A percentile compares a stretch with the other conserved stretches of the same genome.
These are phyloP conservation scores for Dendrobium chrysotoxum DNA, from an alignment of 106 monocot genomes.

Conservation along the genomic window DNA sequence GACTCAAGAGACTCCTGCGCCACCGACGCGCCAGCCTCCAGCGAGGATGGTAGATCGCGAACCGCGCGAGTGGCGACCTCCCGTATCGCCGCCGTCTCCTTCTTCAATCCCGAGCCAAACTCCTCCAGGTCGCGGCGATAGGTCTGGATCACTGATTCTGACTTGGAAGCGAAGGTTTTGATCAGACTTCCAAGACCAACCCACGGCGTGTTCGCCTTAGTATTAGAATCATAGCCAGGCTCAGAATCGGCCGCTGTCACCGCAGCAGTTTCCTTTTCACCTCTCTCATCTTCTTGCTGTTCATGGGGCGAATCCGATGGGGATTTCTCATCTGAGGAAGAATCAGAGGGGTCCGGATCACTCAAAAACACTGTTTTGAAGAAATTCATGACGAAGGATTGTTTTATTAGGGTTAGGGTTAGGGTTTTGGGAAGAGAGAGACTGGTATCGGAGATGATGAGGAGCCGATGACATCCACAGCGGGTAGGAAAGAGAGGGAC, in stretches of 20 bases:
- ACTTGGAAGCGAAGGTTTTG: constrained; percentile 59
- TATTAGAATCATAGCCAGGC: background rate
- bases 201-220: background rate
- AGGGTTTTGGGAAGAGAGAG: background rate
- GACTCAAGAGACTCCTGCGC: constrained; percentile 81
- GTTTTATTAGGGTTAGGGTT: constrained; percentile 8
- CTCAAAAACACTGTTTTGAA: constrained; percentile 70
- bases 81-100: constrained; percentile 68
- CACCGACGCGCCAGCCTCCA: constrained; percentile 66
- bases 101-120: constrained; percentile 73
- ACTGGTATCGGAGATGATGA: background rate
- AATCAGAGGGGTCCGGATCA: constrained; percentile 28
- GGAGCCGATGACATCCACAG: no score
- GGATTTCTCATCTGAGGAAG: background rate
- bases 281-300: background rate
- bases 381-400: constrained; percentile 51
- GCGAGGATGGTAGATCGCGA: constrained; percentile 42
- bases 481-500: no score
- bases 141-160: constrained; percentile 77
- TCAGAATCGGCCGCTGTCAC: background rate
- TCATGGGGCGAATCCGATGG: background rate
- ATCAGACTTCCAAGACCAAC: constrained; percentile 55
- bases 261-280: background rate
- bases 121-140: constrained; percentile 87
- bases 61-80: constrained; percentile 67